These are phyloP conservation scores for Nyssa sinensis DNA, from an alignment of 148 eudicot species.

Conservation along the genomic window DNA sequence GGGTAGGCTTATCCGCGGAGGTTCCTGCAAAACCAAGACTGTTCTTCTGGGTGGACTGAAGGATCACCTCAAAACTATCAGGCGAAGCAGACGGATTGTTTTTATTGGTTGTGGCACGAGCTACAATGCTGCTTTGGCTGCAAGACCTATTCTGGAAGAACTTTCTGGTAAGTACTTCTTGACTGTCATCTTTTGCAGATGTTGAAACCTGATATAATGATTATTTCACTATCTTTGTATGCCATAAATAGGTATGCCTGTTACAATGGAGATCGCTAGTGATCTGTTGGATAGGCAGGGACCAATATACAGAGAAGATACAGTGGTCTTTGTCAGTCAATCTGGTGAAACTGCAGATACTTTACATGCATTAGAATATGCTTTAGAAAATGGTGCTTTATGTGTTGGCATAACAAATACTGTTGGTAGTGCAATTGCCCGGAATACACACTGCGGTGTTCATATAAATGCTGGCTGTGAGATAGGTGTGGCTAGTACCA, in stretches of 20 bases:
- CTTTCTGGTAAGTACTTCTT: slow-evolving; percentile 70
- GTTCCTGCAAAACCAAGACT: slow-evolving; percentile 77
- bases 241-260: slow-evolving; percentile 72
- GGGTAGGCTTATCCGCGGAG: slow-evolving; percentile 95
- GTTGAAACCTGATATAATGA: neutral
- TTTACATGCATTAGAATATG: slow-evolving; percentile 84
- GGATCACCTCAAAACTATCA: slow-evolving; percentile 92
- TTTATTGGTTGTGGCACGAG: slow-evolving; percentile 99
- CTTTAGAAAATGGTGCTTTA: slow-evolving; percentile 87
- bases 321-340: slow-evolving; percentile 95
- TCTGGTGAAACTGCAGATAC: slow-evolving; percentile 99
- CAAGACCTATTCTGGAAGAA: slow-evolving; percentile 94
- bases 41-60: slow-evolving; percentile 91
- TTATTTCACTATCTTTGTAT: neutral
- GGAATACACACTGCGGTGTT: slow-evolving; percentile 91
- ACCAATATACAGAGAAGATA: slow-evolving; percentile 96
- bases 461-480: slow-evolving; percentile 98
- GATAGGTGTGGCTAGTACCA: slow-evolving; percentile 98
- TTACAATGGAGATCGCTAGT: slow-evolving; percentile 96
- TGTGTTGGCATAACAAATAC: slow-evolving; percentile 98
- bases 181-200: slow-evolving; percentile 11
- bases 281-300: slow-evolving; percentile 97
- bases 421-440: slow-evolving; percentile 95
- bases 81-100: slow-evolving; percentile 92
- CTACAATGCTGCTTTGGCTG: slow-evolving; percentile 97